phyloP scores from a whole-genome alignment of 345 rosid genomes.

The Crucihimalaya himalaica region DNA sequence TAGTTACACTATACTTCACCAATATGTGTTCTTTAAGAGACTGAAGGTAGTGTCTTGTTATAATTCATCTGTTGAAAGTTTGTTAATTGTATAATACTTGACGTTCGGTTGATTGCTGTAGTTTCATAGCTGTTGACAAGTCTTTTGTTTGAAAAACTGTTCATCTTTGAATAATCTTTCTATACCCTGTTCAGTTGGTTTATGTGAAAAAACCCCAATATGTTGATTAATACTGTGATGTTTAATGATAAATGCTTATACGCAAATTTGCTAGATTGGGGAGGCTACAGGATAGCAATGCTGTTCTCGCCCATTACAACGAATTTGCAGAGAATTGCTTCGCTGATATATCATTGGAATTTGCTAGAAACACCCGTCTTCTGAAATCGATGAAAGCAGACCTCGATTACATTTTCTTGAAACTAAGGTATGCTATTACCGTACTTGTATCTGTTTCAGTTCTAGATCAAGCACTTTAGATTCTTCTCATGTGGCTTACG shows the following conservation, averaged over 20 bases:
- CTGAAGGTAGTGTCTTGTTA: background rate
- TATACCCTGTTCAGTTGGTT: background rate
- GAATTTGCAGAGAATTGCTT: constrained; percentile 85
- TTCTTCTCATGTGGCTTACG: background rate
- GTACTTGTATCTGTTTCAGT: background rate
- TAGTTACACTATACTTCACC: background rate
- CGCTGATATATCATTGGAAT: constrained; percentile 69
- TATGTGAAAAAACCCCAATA: background rate
- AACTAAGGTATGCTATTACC: constrained; percentile 60
- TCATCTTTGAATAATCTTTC: background rate
- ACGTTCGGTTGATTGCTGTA: background rate
- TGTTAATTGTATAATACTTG: background rate
- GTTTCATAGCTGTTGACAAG: background rate
- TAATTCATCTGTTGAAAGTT: background rate
- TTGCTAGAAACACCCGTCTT: constrained; percentile 64
- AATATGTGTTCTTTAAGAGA: background rate
- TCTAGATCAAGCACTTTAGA: background rate
- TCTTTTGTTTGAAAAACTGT: constrained; percentile 1
- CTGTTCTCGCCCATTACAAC: constrained; percentile 85
- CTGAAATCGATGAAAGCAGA: constrained; percentile 81
- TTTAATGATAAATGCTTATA: background rate
- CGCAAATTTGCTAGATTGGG: constrained; percentile 62
- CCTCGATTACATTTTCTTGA: constrained; percentile 87
- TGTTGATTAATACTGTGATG: constrained; percentile 10
- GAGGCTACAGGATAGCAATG: constrained; percentile 93